phyloP scores from a whole-genome alignment of 345 rosid species.

The Gossypium thurberi region DNA sequence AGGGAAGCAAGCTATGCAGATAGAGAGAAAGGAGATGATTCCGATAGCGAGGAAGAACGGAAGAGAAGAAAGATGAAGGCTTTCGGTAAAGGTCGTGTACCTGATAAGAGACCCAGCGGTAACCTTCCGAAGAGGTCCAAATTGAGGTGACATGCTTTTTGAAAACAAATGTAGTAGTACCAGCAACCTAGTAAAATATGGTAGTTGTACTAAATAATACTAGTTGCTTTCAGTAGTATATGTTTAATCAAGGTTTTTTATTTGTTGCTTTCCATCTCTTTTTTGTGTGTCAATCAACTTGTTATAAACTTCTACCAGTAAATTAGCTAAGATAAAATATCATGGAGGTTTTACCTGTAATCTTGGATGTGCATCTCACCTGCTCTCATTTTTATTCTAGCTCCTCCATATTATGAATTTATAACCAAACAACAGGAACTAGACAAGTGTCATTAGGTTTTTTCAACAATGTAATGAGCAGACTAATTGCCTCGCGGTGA shows the following conservation, averaged over 20 bases:
- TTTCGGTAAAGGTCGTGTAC: constrained; percentile 24
- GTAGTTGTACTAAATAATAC: background rate
- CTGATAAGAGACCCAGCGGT: constrained; percentile 21
- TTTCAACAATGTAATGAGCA: background rate
- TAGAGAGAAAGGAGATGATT: constrained; percentile 42
- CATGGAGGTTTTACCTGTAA: constrained; percentile 2
- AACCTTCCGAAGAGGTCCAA: constrained; percentile 34
- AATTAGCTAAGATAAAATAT: background rate
- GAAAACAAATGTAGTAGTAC: background rate
- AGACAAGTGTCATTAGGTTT: background rate
- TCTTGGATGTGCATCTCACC: background rate
- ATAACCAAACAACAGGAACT: background rate
- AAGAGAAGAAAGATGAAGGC: constrained; percentile 44
- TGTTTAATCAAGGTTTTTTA: background rate
- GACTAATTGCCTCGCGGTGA: background rate
- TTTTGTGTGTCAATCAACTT: background rate
- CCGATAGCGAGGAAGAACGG: constrained; percentile 50
- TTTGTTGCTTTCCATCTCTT: background rate
- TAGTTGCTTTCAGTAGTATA: background rate
- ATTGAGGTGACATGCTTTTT: constrained; percentile 20
- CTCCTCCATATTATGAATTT: background rate
- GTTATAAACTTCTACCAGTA: background rate
- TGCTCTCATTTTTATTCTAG: background rate
- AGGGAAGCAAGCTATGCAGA: constrained; percentile 52
- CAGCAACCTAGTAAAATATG: constrained; percentile 7